Conservation (phyloP, 2,329 filamentous ascomycete species). For the Botrytis tulipae region DNA sequence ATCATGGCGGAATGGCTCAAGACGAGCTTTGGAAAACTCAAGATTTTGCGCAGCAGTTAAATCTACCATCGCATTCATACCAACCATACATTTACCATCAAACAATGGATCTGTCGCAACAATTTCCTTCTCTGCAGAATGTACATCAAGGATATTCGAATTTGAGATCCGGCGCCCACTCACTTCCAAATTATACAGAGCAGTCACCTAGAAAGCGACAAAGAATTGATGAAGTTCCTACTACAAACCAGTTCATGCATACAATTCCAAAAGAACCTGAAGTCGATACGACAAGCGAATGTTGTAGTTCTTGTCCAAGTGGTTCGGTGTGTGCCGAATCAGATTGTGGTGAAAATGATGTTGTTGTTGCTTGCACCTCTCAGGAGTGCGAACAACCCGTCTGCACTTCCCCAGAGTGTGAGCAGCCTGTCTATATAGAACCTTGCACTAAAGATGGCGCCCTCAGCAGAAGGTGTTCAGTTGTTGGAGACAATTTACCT, state of each 20-base stretch:
- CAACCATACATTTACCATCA: background rate
- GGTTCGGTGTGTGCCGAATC: conserved; percentile 30
- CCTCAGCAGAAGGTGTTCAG: conserved; percentile 21
- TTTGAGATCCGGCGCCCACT: background rate
- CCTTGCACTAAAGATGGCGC: conserved; percentile 26
- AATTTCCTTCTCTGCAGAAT: background rate
- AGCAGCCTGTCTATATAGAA: conserved; percentile 27
- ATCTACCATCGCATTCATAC: conserved; percentile 5
- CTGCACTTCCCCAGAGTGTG: conserved; percentile 28
- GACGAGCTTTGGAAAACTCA: background rate
- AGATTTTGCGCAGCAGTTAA: background rate
- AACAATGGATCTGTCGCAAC: conserved; percentile 1
- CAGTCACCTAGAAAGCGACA: conserved; percentile 9
- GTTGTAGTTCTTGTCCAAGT: conserved; percentile 36
- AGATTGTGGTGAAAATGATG: conserved; percentile 26
- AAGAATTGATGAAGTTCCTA: background rate
- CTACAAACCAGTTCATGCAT: background rate
- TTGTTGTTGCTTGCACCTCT: conserved; percentile 28
- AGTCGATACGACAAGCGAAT: conserved; percentile 26
- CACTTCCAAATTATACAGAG: conserved; percentile 2
- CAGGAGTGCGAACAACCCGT: conserved; percentile 28
- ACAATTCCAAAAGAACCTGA: background rate
- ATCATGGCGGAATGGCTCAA: background rate
- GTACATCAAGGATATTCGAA: background rate
- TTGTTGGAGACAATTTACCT: conserved; percentile 7